phyloP scores from a whole-genome alignment of 2,329 filamentous ascomycete genomes.

The Lomentospora prolificans region DNA sequence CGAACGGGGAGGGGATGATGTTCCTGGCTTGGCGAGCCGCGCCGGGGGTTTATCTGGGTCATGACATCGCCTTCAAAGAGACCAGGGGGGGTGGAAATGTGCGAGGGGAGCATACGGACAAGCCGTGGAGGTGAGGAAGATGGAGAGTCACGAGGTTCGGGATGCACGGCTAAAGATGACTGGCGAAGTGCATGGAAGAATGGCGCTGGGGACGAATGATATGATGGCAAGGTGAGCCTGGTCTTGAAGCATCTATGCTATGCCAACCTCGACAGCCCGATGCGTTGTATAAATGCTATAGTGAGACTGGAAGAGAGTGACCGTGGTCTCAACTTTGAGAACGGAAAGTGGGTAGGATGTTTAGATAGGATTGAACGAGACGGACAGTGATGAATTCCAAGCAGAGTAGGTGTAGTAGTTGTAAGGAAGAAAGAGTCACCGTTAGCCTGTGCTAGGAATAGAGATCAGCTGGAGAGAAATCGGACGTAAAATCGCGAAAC shows the following conservation, averaged over 20 bases:
- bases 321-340: not conserved
- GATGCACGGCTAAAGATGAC: not conserved
- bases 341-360: not conserved
- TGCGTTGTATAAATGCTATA: conserved; percentile 1
- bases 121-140: not conserved
- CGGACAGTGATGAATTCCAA: not conserved
- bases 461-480: not conserved
- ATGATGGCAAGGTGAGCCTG: not conserved
- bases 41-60: not conserved
- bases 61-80: no score
- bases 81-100: not conserved
- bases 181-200: not conserved
- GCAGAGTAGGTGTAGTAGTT: not conserved
- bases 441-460: not conserved
- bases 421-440: not conserved
- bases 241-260: conserved; percentile 4
- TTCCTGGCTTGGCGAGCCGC: not conserved
- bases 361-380: not conserved
- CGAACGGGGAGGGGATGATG: not conserved
- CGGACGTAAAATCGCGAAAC: not conserved
- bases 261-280: not conserved
- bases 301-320: not conserved
- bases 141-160: not conserved
- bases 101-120: not conserved
- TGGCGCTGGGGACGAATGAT: not conserved